Evolutionary conservation across 2,329 filamentous ascomycete genomes (phyloP).

Genomic region (Ceratocystis huliohia): DNA sequence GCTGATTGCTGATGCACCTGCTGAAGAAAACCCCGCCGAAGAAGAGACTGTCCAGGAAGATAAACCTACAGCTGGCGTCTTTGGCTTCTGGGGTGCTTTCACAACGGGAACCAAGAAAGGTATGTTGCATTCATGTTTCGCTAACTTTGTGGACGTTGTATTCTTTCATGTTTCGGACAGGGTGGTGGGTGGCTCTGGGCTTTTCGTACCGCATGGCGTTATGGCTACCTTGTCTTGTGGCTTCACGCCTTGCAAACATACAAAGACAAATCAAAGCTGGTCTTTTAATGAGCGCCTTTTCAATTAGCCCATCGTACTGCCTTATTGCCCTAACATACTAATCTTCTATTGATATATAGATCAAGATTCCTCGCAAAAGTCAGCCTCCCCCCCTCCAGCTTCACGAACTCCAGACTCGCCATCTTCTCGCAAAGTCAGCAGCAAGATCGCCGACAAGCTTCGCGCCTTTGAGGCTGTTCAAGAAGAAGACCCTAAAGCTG

Average conservation of each 20-base stretch:
- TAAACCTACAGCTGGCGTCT: slow-evolving; percentile 30
- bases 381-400: slow-evolving; percentile 9
- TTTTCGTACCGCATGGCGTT: not conserved
- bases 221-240: not conserved
- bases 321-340: not conserved
- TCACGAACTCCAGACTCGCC: slow-evolving; percentile 2
- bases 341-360: not conserved
- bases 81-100: slow-evolving; percentile 44
- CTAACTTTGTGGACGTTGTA: not conserved
- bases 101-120: slow-evolving; percentile 36
- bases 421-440: slow-evolving; percentile 22
- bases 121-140: slow-evolving; percentile 24
- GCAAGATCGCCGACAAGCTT: slow-evolving; percentile 44
- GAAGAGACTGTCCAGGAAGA: slow-evolving; percentile 23
- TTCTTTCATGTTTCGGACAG: not conserved
- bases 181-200: not conserved
- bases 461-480: slow-evolving; percentile 41
- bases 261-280: not conserved
- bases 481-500: slow-evolving; percentile 25
- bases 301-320: not conserved
- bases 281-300: not conserved
- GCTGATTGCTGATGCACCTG: slow-evolving; percentile 4
- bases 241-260: not conserved
- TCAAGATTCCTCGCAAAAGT: slow-evolving; percentile 12
- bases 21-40: slow-evolving; percentile 26